phyloP scores from a whole-genome alignment of 2,329 filamentous ascomycete genomes.

The Coniochaeta sp. region DNA sequence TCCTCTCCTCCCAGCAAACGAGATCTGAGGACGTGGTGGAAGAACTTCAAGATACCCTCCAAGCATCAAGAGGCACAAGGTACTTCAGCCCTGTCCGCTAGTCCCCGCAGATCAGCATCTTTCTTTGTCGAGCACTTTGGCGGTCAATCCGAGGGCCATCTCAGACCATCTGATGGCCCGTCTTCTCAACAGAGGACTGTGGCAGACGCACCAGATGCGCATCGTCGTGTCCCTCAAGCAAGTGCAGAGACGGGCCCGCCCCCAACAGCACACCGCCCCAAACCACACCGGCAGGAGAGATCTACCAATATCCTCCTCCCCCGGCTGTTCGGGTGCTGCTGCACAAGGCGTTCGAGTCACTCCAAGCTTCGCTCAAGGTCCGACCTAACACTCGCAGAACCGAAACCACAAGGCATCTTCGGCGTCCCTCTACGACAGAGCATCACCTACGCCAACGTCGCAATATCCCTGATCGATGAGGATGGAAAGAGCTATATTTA shows the following conservation, averaged over 20 bases:
- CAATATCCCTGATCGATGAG: conserved; percentile 90
- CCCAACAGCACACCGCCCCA: neutral
- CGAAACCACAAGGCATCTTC: conserved; percentile 70
- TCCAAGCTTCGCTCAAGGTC: neutral
- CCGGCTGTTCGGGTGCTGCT: conserved; percentile 7
- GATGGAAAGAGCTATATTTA: conserved; percentile 95
- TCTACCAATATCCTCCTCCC: conserved; percentile 5
- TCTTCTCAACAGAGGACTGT: neutral
- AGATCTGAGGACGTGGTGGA: conserved; percentile 96
- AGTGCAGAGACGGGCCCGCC: neutral
- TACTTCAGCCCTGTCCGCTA: conserved; percentile 34
- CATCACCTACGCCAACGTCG: conserved; percentile 96
- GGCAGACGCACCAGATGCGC: neutral
- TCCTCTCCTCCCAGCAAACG: conserved; percentile 74
- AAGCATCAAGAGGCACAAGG: conserved; percentile 50
- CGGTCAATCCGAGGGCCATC: conserved; percentile 3
- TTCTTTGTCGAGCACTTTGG: conserved; percentile 14
- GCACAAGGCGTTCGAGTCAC: conserved; percentile 6
- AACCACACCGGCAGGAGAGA: neutral
- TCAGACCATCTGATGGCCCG: neutral
- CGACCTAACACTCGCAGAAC: conserved; percentile 28
- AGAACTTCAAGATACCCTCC: conserved; percentile 72
- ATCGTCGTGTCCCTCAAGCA: neutral
- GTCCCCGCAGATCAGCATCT: conserved; percentile 8
- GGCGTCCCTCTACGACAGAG: conserved; percentile 88